Conservation (phyloP, 441 rosid genomes). For the Metrosideros polymorpha region DNA sequence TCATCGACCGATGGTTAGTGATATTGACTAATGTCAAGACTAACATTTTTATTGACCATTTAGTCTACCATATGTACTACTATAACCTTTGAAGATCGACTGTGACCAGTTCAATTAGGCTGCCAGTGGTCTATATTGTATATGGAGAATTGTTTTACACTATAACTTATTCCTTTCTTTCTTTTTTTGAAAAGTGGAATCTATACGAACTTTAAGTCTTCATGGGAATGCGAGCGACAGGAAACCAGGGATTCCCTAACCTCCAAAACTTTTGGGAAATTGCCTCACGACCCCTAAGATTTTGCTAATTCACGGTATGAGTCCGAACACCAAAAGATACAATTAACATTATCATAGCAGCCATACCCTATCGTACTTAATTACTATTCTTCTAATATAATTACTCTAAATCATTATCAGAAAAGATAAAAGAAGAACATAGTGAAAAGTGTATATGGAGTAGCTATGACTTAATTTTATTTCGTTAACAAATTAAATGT, state of each 20-base stretch:
- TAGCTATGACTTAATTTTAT: background rate
- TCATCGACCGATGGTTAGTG: background rate
- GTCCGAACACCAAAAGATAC: background rate
- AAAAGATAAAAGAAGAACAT: background rate
- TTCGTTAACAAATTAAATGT: background rate
- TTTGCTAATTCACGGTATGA: background rate
- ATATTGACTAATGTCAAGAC: background rate
- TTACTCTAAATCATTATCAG: background rate
- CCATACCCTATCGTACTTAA: background rate
- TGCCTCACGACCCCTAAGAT: background rate
- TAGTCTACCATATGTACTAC: background rate
- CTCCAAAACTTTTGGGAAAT: background rate
- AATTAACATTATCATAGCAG: background rate
- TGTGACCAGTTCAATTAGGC: background rate
- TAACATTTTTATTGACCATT: background rate
- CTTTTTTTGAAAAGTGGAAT: background rate
- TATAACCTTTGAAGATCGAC: background rate
- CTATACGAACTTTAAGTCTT: background rate
- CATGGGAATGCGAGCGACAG: background rate
- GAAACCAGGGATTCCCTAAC: background rate
- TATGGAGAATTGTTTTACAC: background rate
- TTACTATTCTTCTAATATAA: background rate
- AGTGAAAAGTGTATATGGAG: background rate
- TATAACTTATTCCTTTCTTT: background rate
- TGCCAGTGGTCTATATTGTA: background rate